A percentile compares a stretch with the other conserved stretches of the same genome.
Conservation (phyloP, 108 stramenopile genomes). For the Craspedostauros australis region DNA sequence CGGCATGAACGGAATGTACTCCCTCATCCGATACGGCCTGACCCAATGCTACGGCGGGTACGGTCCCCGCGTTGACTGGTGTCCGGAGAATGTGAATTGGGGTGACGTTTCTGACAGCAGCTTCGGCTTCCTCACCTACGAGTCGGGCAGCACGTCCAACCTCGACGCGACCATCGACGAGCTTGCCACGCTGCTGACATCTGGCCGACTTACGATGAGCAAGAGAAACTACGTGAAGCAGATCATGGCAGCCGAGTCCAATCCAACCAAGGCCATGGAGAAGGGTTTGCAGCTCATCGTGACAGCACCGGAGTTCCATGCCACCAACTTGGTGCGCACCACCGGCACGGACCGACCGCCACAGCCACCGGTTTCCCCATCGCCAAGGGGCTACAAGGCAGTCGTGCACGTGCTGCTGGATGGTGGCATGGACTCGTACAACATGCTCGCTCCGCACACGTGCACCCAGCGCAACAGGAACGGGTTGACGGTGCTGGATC, state of each 20-base stretch:
- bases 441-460: constrained; percentile 48
- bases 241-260: neutral
- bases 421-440: constrained; percentile 53
- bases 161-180: too few relatives aligned
- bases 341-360: constrained; percentile 8
- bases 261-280: neutral
- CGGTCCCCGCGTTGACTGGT: neutral
- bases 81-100: neutral
- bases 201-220: constrained; percentile 39
- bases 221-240: constrained; percentile 7
- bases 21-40: constrained; percentile 44
- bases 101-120: neutral
- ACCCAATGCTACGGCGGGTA: neutral
- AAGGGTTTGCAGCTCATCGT: constrained; percentile 29
- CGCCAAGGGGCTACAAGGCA: constrained; percentile 54
- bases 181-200: constrained; percentile 46
- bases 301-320: constrained; percentile 46
- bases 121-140: neutral
- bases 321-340: constrained; percentile 19
- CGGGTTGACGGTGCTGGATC: constrained; percentile 11
- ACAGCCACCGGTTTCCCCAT: constrained; percentile 11
- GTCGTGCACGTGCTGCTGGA: constrained; percentile 41
- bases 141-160: constrained; percentile 1
- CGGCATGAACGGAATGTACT: too few relatives aligned
- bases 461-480: constrained; percentile 9